Evolutionary conservation across 208 protist species (phyloP).

Genomic region (Herpetomonas muscarum): DNA sequence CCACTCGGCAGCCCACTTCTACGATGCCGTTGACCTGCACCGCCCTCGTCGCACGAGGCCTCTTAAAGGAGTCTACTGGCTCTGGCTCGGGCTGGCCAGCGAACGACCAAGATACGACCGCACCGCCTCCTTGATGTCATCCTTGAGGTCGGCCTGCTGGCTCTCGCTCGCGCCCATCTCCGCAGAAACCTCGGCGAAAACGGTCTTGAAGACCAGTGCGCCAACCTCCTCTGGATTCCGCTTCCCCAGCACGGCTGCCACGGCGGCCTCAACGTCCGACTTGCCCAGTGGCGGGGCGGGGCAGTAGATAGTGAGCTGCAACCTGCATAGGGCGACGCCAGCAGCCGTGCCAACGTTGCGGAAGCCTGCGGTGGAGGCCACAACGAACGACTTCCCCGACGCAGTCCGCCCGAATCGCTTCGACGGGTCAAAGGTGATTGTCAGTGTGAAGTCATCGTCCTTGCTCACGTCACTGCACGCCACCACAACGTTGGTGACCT

Average conservation of each 20-base stretch:
- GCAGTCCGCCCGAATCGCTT: conserved; percentile 25
- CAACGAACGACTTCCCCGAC: conserved; percentile 59
- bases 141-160: conserved; percentile 20
- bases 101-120: conserved; percentile 10
- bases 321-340: conserved; percentile 27
- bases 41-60: no score
- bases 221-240: conserved; percentile 10
- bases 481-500: conserved; percentile 31
- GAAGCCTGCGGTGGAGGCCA: conserved; percentile 46
- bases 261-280: conserved; percentile 25
- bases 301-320: conserved; percentile 54
- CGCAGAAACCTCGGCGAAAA: conserved; percentile 29
- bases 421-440: conserved; percentile 56
- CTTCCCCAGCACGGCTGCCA: conserved; percentile 26
- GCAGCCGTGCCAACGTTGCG: conserved; percentile 29
- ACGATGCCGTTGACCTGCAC: no score
- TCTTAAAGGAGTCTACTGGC: no score
- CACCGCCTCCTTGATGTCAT: conserved; percentile 32
- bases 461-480: conserved; percentile 8
- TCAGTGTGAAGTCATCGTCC: conserved; percentile 16
- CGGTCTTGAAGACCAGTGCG: conserved; percentile 43
- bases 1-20: no score
- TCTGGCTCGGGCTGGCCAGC: no score
- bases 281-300: conserved; percentile 24
- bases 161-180: conserved; percentile 25